These are phyloP conservation scores for Globisporangium paroecandrum DNA, from an alignment of 352 stramenopile species.

Conservation along the genomic window DNA sequence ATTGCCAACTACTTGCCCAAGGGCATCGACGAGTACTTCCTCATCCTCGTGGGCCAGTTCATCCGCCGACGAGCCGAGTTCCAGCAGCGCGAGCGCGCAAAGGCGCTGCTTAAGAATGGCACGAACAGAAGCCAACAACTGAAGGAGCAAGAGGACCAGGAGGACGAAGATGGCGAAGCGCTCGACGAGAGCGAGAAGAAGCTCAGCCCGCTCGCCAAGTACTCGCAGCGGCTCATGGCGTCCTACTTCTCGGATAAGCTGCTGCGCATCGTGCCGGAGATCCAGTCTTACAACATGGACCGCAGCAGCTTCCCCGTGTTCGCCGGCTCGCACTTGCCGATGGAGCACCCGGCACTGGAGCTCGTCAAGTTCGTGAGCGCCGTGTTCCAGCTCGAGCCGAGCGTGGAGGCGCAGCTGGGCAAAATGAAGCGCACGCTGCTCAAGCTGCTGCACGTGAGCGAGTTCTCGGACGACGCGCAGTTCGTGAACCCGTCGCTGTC, in stretches of 20 bases:
- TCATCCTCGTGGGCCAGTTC: constrained; percentile 88
- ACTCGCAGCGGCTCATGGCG: constrained; percentile 66
- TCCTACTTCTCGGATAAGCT: constrained; percentile 81
- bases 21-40: constrained; percentile 84
- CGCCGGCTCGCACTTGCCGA: constrained; percentile 75
- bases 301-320: constrained; percentile 76
- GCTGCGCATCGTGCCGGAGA: constrained; percentile 72
- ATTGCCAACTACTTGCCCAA: constrained; percentile 83
- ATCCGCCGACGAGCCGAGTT: constrained; percentile 75
- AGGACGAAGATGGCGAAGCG: constrained; percentile 40
- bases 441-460: constrained; percentile 68
- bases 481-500: constrained; percentile 94
- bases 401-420: constrained; percentile 87
- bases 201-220: constrained; percentile 54
- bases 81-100: constrained; percentile 27
- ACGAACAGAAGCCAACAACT: background rate
- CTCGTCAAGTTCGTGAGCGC: constrained; percentile 95
- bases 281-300: constrained; percentile 65
- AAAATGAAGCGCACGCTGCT: constrained; percentile 91
- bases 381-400: constrained; percentile 92
- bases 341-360: constrained; percentile 92
- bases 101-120: constrained; percentile 13
- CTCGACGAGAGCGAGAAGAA: constrained; percentile 34
- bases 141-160: constrained; percentile 15
- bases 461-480: constrained; percentile 75